A percentile compares a stretch with the other conserved stretches of the same genome.
Conservation (phyloP, 768 basidiomycete species). For the Tremella fuciformis region DNA sequence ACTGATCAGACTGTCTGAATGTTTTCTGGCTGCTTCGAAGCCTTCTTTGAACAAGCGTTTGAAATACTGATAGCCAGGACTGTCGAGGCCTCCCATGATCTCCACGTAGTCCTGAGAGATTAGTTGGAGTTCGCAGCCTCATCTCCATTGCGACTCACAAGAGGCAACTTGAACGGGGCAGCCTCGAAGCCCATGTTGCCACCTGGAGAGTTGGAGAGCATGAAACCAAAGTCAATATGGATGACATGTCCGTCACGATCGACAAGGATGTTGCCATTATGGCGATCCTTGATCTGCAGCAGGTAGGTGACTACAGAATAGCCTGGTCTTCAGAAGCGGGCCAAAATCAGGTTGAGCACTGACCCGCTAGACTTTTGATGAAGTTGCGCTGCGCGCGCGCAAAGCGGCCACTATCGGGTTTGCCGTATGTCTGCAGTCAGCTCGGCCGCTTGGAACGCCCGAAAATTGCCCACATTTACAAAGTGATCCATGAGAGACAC, state of each 20-base stretch:
- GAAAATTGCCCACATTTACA: slow-evolving; percentile 66
- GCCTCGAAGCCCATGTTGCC: slow-evolving; percentile 98
- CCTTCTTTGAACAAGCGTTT: slow-evolving; percentile 82
- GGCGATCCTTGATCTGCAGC: slow-evolving; percentile 95
- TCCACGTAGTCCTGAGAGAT: slow-evolving; percentile 85
- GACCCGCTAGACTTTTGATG: slow-evolving; percentile 83
- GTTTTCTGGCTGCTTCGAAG: slow-evolving; percentile 89
- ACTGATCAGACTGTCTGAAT: slow-evolving; percentile 95
- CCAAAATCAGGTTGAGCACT: slow-evolving; percentile 15
- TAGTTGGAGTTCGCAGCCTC: neutral
- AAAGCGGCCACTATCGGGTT: slow-evolving; percentile 80
- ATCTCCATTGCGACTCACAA: slow-evolving; percentile 52
- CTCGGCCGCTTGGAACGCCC: neutral
- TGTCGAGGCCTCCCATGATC: slow-evolving; percentile 80
- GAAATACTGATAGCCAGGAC: slow-evolving; percentile 76
- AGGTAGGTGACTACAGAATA: slow-evolving; percentile 96
- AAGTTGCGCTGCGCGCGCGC: slow-evolving; percentile 89
- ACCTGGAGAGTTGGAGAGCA: slow-evolving; percentile 84
- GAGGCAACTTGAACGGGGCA: slow-evolving; percentile 94
- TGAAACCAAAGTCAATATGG: slow-evolving; percentile 97
- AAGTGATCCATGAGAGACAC: slow-evolving; percentile 93
- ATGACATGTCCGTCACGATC: slow-evolving; percentile 93
- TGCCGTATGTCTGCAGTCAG: slow-evolving; percentile 73
- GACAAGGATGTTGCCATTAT: slow-evolving; percentile 95
- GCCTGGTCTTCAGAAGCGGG: slow-evolving; percentile 55